These are phyloP conservation scores for Pilasporangium apinafurcum DNA, from an alignment of 352 stramenopile species.

Conservation along the genomic window DNA sequence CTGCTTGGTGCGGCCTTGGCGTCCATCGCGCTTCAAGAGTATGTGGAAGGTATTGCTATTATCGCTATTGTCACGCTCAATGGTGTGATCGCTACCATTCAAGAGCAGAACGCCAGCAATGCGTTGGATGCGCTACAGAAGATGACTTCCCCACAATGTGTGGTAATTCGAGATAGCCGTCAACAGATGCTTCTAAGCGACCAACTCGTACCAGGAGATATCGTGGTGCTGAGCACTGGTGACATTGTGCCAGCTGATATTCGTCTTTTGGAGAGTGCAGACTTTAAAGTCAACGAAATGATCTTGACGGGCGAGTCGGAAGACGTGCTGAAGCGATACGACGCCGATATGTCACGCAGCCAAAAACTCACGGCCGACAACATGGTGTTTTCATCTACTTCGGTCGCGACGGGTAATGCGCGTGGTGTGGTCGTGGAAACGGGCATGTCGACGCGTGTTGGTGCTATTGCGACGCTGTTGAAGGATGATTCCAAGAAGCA, in stretches of 20 bases:
- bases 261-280: conserved; percentile 76
- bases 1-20: conserved; percentile 52
- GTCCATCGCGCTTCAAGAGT: conserved; percentile 62
- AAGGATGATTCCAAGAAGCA: conserved; percentile 25
- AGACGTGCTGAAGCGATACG: conserved; percentile 66
- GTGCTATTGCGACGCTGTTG: conserved; percentile 51
- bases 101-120: conserved; percentile 62
- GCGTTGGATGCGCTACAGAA: conserved; percentile 67
- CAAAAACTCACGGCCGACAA: conserved; percentile 71
- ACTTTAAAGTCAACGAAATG: conserved; percentile 91
- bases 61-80: conserved; percentile 71
- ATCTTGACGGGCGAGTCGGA: conserved; percentile 91
- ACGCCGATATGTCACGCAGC: conserved; percentile 30
- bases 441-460: conserved; percentile 56
- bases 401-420: conserved; percentile 56
- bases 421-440: conserved; percentile 55
- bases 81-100: conserved; percentile 56
- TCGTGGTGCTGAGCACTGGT: conserved; percentile 85
- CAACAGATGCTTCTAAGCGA: conserved; percentile 50
- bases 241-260: conserved; percentile 92
- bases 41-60: conserved; percentile 63
- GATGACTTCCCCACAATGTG: conserved; percentile 61
- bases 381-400: conserved; percentile 91
- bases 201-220: conserved; percentile 60
- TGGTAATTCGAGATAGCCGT: conserved; percentile 39